These are phyloP conservation scores for Diplosphaera chodatii DNA, from an alignment of 139 green algal species.

Conservation along the genomic window DNA sequence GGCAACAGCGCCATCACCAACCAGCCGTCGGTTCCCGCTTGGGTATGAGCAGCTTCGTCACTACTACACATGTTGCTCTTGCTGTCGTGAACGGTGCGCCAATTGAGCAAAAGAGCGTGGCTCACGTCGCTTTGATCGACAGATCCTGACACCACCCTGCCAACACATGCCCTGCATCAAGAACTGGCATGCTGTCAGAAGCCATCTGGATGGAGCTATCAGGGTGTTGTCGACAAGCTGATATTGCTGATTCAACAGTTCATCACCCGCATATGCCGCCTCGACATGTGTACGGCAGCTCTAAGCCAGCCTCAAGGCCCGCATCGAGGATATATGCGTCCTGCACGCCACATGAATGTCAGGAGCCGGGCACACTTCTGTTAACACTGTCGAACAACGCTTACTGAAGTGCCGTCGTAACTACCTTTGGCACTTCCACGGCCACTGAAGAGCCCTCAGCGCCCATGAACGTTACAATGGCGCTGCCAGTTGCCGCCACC, in stretches of 20 bases:
- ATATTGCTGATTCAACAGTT: too few species aligned
- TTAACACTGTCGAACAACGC: neutral
- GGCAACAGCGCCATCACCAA: neutral
- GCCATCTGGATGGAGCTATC: neutral
- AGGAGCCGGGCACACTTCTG: too few species aligned
- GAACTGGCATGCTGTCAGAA: neutral
- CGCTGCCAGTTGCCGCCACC: constrained; percentile 34
- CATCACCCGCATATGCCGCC: constrained; percentile 53
- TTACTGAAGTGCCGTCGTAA: too few species aligned
- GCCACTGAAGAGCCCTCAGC: constrained; percentile 36
- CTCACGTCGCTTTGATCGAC: constrained; percentile 75
- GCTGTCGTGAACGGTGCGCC: too few species aligned
- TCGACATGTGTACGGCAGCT: constrained; percentile 87
- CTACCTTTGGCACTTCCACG: constrained; percentile 46
- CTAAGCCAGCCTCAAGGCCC: constrained; percentile 71
- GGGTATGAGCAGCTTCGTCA: neutral
- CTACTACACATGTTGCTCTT: too few species aligned
- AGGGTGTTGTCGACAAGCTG: too few species aligned
- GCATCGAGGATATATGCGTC: constrained; percentile 88
- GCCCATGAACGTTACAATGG: constrained; percentile 64
- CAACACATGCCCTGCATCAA: constrained; percentile 69
- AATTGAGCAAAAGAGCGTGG: neutral
- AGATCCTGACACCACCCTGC: constrained; percentile 51
- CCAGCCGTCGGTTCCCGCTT: too few species aligned
- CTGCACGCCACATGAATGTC: constrained; percentile 30